Base-by-base conservation (phyloP, 2,329 filamentous ascomycete species). In the Exserohilum turcica region DNA sequence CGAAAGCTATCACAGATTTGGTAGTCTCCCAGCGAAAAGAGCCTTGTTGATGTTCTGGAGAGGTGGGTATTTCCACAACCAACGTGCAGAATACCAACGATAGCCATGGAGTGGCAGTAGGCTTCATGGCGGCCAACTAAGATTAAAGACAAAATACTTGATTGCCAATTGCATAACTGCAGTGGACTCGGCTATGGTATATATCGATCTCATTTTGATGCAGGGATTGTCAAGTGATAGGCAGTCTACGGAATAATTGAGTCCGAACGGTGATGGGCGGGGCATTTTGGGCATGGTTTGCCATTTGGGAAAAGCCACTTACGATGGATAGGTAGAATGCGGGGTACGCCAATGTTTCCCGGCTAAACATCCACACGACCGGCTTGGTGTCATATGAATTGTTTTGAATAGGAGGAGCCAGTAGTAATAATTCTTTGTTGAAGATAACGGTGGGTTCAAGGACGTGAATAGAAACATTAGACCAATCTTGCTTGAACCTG, bases 1-100 rank as follows among this genome's bases (percentile, higher is more conserved):
- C 79, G 46, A 82, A 82, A 3, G 79, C 78, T 29, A 82, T 66
- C 6, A 68, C 37, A 5, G 65, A 64, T 42, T 64, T 60, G 3
- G 54, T 64, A 10, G 48, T 48, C 3, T 43, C 42, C 66, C 63
- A 68, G 39, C 52, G 54, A 35, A 67, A 67, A 2, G 27, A 29
- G 16, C 19, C 10, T 9, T 49, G 46, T 18, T 39, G 45, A 12
- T 39, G 8, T 6, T 37, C 42, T 0, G 31, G 6, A 19, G 50
- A 19, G 4, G 52, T 37, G 2, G 53, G 53, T 8, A 44, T 49
- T 9, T 56, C 50, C 5, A 39, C 48, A 12, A 52, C 48, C 6
- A 35, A 13, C 10, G 48, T 39, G 16, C 21, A 24, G 10, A 47
- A 29, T 7, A 50, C 48, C 2, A 58, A 28, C 5, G 36, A 29